Base-by-base conservation (phyloP, 257 asterid genomes). In the Osmanthus fragrans region DNA sequence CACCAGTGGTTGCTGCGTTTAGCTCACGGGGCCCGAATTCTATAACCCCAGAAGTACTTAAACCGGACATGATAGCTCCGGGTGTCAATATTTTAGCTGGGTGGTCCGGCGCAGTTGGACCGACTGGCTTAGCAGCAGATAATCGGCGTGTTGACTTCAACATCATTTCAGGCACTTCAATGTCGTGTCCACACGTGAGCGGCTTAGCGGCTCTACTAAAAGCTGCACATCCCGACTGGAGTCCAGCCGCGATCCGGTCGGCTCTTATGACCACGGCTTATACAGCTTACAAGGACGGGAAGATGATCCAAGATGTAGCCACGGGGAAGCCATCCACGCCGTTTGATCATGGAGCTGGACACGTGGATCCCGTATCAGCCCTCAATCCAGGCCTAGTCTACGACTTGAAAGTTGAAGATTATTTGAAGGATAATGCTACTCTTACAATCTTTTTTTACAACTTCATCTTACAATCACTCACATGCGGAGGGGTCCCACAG, bases 351-450 rank as follows among this genome's bases (percentile, higher is more conserved):
- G 98, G 99, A 0, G 82, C 99, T 0, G 98, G 98, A 29, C 97
- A 96, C 82, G 99, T 93, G 84, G 91, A 96, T 83, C 99, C 99
- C 27, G 85, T 89, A 3, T 70, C 99, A 0, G 99, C 99, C 33
- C 85, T 89, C 25, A 69, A 93, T 73, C 99, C 99, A 0, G 99
- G 98, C 3, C 88, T 96, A 0, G 88, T 96, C 36, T 96, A 96
- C 85, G 98, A 96, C 71, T 18, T 93, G 54, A 81, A 23, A 5
- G 74, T 85, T 0, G 83, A 75, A 0, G 97, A 92, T 67, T 93
- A 93, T 58, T 76, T 96, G 27, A 65, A 85, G n/a, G n/a, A n/a
- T n/a, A n/a, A n/a, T n/a, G n/a, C n/a, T n/a, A n/a, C n/a, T n/a
- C n/a, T n/a, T n/a, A n/a, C n/a, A n/a, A n/a, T n/a, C n/a, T n/a